phyloP scores from a whole-genome alignment of 1,284 basidiomycete species.

The Ceratobasidium sp. region DNA sequence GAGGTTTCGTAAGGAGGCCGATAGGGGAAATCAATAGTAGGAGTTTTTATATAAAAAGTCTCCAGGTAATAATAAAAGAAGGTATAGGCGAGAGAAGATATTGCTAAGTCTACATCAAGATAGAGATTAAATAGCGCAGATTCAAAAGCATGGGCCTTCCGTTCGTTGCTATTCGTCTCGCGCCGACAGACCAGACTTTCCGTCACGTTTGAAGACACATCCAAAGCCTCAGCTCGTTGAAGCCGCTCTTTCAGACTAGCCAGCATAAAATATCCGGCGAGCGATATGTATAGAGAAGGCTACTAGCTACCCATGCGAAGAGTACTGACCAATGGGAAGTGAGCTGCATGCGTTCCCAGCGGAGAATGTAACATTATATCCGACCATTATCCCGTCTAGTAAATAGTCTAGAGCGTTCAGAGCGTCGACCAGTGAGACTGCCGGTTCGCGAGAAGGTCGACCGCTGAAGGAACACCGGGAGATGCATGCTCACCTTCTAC shows the following conservation, averaged over 20 bases:
- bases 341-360: not conserved
- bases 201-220: conserved; percentile 35
- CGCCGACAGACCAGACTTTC: not conserved
- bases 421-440: conserved; percentile 10
- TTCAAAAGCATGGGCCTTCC: not conserved
- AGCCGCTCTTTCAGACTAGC: not conserved
- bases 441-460: not conserved
- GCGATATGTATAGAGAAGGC: conserved; percentile 4
- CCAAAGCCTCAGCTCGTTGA: not conserved
- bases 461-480: conserved; percentile 2
- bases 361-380: conserved; percentile 8
- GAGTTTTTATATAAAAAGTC: not conserved
- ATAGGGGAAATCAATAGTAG: not conserved
- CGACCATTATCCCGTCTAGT: not conserved
- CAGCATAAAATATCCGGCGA: conserved; percentile 30
- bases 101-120: not conserved
- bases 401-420: too few species aligned
- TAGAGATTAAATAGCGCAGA: not conserved
- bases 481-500: conserved; percentile 8
- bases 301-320: not conserved
- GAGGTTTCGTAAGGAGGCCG: not conserved
- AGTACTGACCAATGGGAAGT: not conserved
- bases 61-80: not conserved
- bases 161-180: not conserved
- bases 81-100: not conserved